These are phyloP conservation scores for Penicillium thymicola DNA, from an alignment of 2,329 filamentous ascomycete species.

Conservation along the genomic window DNA sequence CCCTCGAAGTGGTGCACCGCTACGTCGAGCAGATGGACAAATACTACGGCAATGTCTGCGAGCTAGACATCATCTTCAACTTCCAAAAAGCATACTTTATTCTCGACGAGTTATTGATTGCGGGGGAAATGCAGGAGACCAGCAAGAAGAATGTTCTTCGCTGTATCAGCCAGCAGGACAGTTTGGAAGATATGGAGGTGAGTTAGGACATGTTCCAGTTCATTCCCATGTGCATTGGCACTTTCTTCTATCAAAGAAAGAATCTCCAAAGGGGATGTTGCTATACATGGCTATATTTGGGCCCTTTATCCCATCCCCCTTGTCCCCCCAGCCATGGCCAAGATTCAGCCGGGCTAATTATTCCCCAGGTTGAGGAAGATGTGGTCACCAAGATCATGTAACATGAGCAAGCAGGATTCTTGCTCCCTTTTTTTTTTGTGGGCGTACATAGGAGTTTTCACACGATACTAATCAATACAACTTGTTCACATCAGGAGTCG, in stretches of 20 bases:
- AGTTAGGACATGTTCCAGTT: slow-evolving; percentile 44
- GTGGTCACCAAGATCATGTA: slow-evolving; percentile 85
- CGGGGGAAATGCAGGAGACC: slow-evolving; percentile 96
- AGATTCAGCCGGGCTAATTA: slow-evolving; percentile 39
- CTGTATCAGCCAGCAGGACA: slow-evolving; percentile 96
- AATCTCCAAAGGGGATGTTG: not conserved
- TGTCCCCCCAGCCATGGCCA: slow-evolving; percentile 1
- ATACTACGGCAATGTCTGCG: slow-evolving; percentile 99
- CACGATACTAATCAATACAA: slow-evolving; percentile 34
- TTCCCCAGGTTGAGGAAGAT: slow-evolving; percentile 76
- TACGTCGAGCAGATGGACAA: slow-evolving; percentile 99
- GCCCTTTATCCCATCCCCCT: not conserved
- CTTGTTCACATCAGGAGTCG: slow-evolving; percentile 28
- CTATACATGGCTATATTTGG: not conserved
- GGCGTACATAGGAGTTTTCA: slow-evolving; percentile 32
- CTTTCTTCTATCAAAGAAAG: not conserved
- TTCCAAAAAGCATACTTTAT: slow-evolving; percentile 99
- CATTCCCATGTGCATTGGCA: not conserved
- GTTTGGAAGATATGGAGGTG: slow-evolving; percentile 98
- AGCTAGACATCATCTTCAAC: slow-evolving; percentile 99
- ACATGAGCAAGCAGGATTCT: slow-evolving; percentile 27
- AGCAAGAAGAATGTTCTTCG: slow-evolving; percentile 98
- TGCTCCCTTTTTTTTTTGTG: not conserved
- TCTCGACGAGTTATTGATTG: slow-evolving; percentile 89
- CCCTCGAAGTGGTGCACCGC: slow-evolving; percentile 96